Percentiles rank a stretch among this genome's conserved stretches.
Evolutionary conservation across 140 eudicot species (phyloP).

Genomic region (Bidens hawaiensis): DNA sequence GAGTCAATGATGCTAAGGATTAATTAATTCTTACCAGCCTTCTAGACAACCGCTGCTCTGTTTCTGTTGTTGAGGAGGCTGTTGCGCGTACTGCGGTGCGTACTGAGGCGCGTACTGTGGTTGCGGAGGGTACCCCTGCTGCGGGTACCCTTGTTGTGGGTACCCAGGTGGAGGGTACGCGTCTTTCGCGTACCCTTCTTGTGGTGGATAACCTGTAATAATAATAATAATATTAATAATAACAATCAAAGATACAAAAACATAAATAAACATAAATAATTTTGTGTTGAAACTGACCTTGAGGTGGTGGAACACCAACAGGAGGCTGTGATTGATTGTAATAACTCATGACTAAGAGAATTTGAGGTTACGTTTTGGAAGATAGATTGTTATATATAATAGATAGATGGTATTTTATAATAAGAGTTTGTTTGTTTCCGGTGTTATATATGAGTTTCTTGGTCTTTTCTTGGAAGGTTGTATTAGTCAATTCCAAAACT

Average conservation of each 20-base stretch:
- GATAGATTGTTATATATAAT: no score
- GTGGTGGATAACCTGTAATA: slow-evolving; percentile 65
- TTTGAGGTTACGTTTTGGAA: not conserved
- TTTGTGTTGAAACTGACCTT: slow-evolving; percentile 45
- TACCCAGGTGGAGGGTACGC: slow-evolving; percentile 61
- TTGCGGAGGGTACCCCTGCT: slow-evolving; percentile 35
- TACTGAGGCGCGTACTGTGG: slow-evolving; percentile 60
- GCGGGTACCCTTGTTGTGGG: slow-evolving; percentile 58
- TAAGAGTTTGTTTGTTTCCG: not conserved
- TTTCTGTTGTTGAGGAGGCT: slow-evolving; percentile 55
- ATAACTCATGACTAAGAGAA: slow-evolving; percentile 46
- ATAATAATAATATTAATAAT: not conserved
- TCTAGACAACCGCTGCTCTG: slow-evolving; percentile 43
- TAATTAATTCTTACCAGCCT: slow-evolving; percentile 47
- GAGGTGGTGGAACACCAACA: slow-evolving; percentile 88
- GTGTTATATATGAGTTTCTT: not conserved
- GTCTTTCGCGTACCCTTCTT: slow-evolving; percentile 57
- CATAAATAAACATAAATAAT: no score
- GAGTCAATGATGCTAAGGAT: not conserved
- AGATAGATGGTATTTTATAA: no score
- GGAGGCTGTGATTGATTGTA: slow-evolving; percentile 82
- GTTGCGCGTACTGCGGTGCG: slow-evolving; percentile 56
- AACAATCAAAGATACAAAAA: not conserved
- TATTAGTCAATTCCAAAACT: not conserved
- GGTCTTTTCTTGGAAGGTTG: not conserved